Conservation (phyloP, 2,329 filamentous ascomycete species). For the Trichoderma afroharzianum region DNA sequence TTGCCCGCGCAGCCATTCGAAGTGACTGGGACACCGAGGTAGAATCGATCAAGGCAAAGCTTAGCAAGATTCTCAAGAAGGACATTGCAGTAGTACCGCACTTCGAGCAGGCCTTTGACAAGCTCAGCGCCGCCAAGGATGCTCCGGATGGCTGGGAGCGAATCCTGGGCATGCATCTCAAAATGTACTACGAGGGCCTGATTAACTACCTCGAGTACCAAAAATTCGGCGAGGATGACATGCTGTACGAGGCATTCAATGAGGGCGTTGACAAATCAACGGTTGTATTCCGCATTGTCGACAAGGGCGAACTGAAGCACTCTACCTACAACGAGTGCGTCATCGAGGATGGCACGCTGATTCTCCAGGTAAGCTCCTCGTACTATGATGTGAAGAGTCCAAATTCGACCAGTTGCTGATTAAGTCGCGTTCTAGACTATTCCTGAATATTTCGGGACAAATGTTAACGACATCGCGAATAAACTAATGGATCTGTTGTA, state of each 20-base stretch:
- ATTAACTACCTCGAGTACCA: conserved; percentile 38
- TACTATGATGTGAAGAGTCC: background rate
- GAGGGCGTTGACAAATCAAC: conserved; percentile 43
- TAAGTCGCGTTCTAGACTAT: background rate
- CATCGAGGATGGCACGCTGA: conserved; percentile 47
- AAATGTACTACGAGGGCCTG: conserved; percentile 45
- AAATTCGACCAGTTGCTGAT: background rate
- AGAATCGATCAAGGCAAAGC: conserved; percentile 34
- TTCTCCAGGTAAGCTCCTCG: conserved; percentile 39
- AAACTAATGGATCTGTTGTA: conserved; percentile 18
- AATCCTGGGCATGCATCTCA: conserved; percentile 39
- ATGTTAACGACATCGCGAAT: conserved; percentile 21
- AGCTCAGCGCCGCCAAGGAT: conserved; percentile 32
- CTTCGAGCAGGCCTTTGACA: conserved; percentile 43
- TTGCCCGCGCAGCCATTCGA: conserved; percentile 41
- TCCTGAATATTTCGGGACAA: background rate
- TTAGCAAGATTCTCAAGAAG: conserved; percentile 38
- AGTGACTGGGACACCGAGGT: conserved; percentile 42
- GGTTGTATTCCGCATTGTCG: conserved; percentile 46
- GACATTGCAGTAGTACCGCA: conserved; percentile 46
- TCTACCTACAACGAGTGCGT: conserved; percentile 43
- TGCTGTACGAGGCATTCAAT: conserved; percentile 46
- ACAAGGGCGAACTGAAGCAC: conserved; percentile 36
- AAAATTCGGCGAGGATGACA: conserved; percentile 47
- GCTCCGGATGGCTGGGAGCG: conserved; percentile 39